Evolutionary conservation across 2,329 filamentous ascomycete genomes (phyloP).

Genomic region (Penicillium sp.): DNA sequence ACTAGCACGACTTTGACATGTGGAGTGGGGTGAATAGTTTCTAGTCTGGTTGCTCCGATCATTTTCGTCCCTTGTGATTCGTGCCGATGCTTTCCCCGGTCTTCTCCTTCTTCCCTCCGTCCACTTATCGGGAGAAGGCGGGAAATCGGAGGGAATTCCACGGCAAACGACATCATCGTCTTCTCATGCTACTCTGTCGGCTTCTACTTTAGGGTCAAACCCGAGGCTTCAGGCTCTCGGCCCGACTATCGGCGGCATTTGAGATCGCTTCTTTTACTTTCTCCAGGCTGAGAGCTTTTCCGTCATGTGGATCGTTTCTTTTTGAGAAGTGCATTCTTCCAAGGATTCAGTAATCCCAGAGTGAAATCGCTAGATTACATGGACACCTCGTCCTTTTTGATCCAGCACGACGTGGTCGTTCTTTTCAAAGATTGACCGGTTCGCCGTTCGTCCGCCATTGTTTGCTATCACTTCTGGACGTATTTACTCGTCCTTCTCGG

Average conservation of each 20-base stretch:
- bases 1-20: not conserved
- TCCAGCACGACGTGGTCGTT: conserved; percentile 25
- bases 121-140: conserved; percentile 36
- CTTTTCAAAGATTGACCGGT: conserved; percentile 2
- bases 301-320: conserved; percentile 5
- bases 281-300: conserved; percentile 21
- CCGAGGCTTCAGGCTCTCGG: conserved; percentile 22
- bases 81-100: not conserved
- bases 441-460: conserved; percentile 7
- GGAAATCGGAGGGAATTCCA: conserved; percentile 8
- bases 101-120: not conserved
- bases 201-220: not conserved
- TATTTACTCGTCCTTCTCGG: conserved; percentile 38
- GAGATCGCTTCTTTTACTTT: not conserved
- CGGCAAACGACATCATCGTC: conserved; percentile 19
- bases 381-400: conserved; percentile 24
- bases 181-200: not conserved
- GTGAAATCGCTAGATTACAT: conserved; percentile 32
- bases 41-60: not conserved
- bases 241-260: conserved; percentile 23
- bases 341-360: not conserved
- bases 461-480: not conserved
- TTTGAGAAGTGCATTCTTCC: conserved; percentile 2
- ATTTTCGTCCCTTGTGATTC: not conserved
- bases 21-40: not conserved